Evolutionary conservation across 2,329 filamentous ascomycete genomes (phyloP).

Genomic region (Emergomyces africanus): DNA sequence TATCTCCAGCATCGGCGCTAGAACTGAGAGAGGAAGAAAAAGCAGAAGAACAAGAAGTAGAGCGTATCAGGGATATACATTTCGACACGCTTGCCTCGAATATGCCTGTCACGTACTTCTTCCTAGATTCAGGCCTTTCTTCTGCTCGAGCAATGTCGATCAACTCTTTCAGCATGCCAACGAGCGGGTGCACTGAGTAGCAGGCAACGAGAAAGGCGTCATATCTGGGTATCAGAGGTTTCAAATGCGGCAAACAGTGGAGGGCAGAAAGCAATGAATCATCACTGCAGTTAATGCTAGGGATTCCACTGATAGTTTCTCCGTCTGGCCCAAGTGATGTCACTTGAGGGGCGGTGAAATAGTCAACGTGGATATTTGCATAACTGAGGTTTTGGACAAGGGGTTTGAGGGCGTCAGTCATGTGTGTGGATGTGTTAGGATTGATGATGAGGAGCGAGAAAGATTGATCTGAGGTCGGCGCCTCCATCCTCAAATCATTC

Average conservation of each 20-base stretch:
- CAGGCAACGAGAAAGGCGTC: constrained; percentile 76
- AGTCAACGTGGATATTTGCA: constrained; percentile 25
- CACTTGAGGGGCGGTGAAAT: constrained; percentile 26
- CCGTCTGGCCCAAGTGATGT: constrained; percentile 20
- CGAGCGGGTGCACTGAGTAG: constrained; percentile 73
- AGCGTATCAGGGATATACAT: neutral
- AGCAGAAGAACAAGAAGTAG: neutral
- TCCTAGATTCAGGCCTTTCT: constrained; percentile 7
- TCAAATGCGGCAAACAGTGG: constrained; percentile 47
- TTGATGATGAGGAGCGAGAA: constrained; percentile 32
- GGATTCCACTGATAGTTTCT: constrained; percentile 38
- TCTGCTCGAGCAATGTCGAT: constrained; percentile 19
- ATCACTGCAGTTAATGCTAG: constrained; percentile 63
- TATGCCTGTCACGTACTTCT: constrained; percentile 60
- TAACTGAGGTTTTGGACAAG: constrained; percentile 26
- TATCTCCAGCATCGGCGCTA: constrained; percentile 5
- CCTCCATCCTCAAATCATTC: neutral
- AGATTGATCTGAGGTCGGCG: neutral
- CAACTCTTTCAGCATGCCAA: constrained; percentile 43
- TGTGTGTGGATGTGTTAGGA: constrained; percentile 32
- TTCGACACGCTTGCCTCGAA: constrained; percentile 66
- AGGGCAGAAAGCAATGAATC: constrained; percentile 53
- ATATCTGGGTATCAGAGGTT: constrained; percentile 30
- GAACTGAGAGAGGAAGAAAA: neutral
- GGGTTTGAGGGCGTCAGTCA: constrained; percentile 31